phyloP scores from a whole-genome alignment of 1,139 yeast species.

The Hansenula sp. region DNA sequence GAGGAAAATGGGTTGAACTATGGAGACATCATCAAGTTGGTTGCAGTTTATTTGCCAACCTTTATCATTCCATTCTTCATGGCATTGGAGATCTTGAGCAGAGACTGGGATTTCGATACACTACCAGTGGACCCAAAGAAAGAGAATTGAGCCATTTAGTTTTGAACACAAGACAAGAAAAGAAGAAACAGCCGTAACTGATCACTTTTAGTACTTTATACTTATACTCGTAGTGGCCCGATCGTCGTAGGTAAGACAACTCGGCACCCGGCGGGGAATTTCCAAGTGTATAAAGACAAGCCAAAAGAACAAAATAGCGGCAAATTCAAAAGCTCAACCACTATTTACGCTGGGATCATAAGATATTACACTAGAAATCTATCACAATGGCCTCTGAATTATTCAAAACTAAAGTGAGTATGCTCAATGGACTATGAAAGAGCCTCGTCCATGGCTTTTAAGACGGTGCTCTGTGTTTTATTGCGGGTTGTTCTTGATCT shows the following conservation, averaged over 20 bases:
- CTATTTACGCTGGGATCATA: too few species aligned
- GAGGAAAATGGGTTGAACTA: slow-evolving; percentile 28
- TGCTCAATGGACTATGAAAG: neutral
- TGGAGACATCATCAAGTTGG: slow-evolving; percentile 38
- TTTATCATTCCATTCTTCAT: slow-evolving; percentile 58
- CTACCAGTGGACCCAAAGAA: neutral
- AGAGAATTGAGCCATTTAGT: neutral
- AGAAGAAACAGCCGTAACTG: too few species aligned
- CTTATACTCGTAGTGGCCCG: too few species aligned
- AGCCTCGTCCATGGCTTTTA: too few species aligned
- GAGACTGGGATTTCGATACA: slow-evolving; percentile 16
- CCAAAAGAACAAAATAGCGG: too few species aligned
- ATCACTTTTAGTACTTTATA: too few species aligned
- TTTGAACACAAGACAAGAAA: too few species aligned
- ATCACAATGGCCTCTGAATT: neutral
- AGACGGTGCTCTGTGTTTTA: neutral
- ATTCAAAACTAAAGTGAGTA: slow-evolving; percentile 2
- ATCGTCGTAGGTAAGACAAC: too few species aligned
- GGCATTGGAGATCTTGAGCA: slow-evolving; percentile 40
- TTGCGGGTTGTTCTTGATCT: neutral
- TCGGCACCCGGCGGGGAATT: too few species aligned
- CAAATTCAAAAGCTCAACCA: too few species aligned
- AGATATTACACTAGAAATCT: neutral
- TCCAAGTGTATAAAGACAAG: too few species aligned
- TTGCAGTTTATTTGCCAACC: slow-evolving; percentile 62